phyloP scores from a whole-genome alignment of 306 rosid species.

The Aeschynomene evenia region DNA sequence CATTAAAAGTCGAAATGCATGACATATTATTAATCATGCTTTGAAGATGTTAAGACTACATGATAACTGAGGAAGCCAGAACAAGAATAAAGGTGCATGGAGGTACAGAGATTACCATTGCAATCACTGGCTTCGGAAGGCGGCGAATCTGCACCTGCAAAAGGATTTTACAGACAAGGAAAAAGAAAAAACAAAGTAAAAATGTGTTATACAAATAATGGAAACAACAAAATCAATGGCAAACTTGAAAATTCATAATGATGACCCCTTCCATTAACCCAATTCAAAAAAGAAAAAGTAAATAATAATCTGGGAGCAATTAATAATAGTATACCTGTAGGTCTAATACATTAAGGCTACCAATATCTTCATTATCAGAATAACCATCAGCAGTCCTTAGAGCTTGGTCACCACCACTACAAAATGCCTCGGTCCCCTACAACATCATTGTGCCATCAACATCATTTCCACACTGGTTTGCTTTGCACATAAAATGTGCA shows the following conservation, averaged over 20 bases:
- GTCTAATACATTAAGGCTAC: slow-evolving; percentile 85
- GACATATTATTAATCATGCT: slow-evolving; percentile 4
- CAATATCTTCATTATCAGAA: slow-evolving; percentile 57
- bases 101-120: slow-evolving; percentile 58
- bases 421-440: slow-evolving; percentile 85
- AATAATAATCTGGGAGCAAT: neutral
- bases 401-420: slow-evolving; percentile 91
- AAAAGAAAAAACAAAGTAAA: slow-evolving; percentile 9
- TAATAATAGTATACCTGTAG: slow-evolving; percentile 71
- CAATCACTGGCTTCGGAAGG: slow-evolving; percentile 91
- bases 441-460: slow-evolving; percentile 9
- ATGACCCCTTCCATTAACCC: neutral
- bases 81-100: neutral
- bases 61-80: neutral
- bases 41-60: slow-evolving; percentile 5
- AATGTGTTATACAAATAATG: slow-evolving; percentile 9
- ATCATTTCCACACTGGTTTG: neutral
- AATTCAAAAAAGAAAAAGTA: neutral
- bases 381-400: slow-evolving; percentile 83
- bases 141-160: slow-evolving; percentile 83
- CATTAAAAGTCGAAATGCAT: neutral
- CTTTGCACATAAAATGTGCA: neutral
- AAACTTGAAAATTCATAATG: slow-evolving; percentile 3
- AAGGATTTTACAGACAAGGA: neutral
- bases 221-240: neutral